phyloP scores from a whole-genome alignment of 768 basidiomycete species.

The Galerina marginata region DNA sequence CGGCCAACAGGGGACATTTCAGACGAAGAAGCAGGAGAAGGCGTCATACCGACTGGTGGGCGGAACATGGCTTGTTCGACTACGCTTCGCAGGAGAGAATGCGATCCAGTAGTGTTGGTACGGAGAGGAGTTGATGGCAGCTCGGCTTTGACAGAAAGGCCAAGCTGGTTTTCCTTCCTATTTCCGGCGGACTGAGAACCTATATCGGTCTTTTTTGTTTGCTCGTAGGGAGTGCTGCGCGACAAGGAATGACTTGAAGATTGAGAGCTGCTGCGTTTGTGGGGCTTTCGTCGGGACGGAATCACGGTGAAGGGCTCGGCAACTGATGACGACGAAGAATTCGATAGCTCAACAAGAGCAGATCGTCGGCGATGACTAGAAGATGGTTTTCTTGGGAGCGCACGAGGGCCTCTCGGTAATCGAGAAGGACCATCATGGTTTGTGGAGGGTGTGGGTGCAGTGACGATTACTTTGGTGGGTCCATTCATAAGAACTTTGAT shows the following conservation, averaged over 20 bases:
- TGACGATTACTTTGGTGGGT: slow-evolving; percentile 57
- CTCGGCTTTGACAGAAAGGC: slow-evolving; percentile 39
- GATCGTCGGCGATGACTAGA: slow-evolving; percentile 33
- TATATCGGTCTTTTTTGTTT: background rate
- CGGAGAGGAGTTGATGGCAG: slow-evolving; percentile 55
- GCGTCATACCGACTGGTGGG: slow-evolving; percentile 46
- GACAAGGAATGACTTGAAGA: slow-evolving; percentile 23
- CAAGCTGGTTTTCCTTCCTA: slow-evolving; percentile 48
- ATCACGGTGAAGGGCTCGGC: slow-evolving; percentile 37
- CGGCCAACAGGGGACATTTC: slow-evolving; percentile 74
- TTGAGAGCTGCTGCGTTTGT: slow-evolving; percentile 33
- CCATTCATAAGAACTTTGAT: slow-evolving; percentile 50
- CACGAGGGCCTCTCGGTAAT: slow-evolving; percentile 50
- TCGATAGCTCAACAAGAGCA: slow-evolving; percentile 27
- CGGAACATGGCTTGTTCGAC: slow-evolving; percentile 52
- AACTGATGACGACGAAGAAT: slow-evolving; percentile 17
- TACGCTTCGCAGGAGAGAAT: slow-evolving; percentile 41
- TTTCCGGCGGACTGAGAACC: slow-evolving; percentile 8
- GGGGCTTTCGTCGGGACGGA: slow-evolving; percentile 32
- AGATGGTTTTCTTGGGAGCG: slow-evolving; percentile 37
- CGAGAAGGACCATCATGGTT: slow-evolving; percentile 36
- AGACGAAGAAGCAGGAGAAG: slow-evolving; percentile 73
- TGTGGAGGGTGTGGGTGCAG: slow-evolving; percentile 54
- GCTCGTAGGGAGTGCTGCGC: slow-evolving; percentile 2
- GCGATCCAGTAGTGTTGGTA: slow-evolving; percentile 38